Evolutionary conservation across 495 filamentous ascomycete genomes (phyloP).

Genomic region (Penicillium silybi): DNA sequence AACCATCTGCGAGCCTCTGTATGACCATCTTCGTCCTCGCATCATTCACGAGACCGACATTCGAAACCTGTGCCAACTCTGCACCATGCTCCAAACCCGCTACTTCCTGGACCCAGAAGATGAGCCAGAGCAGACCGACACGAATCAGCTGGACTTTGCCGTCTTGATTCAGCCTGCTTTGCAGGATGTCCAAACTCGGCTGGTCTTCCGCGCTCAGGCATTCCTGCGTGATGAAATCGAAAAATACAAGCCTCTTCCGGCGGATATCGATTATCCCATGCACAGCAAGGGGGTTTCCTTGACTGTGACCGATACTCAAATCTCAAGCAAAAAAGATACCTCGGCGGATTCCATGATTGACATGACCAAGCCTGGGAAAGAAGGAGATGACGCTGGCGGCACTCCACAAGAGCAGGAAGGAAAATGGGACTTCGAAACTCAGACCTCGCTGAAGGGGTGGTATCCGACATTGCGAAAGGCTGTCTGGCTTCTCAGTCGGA

Average conservation of each 20-base stretch:
- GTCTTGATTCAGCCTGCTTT: slow-evolving; percentile 62
- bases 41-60: slow-evolving; percentile 69
- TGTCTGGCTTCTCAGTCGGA: slow-evolving; percentile 76
- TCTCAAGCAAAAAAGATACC: slow-evolving; percentile 43
- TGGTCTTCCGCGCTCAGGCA: slow-evolving; percentile 68
- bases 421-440: slow-evolving; percentile 52
- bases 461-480: slow-evolving; percentile 73
- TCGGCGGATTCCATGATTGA: slow-evolving; percentile 41
- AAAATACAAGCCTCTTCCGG: slow-evolving; percentile 61
- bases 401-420: slow-evolving; percentile 39
- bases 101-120: slow-evolving; percentile 75
- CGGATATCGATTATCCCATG: slow-evolving; percentile 65
- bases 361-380: slow-evolving; percentile 49
- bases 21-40: slow-evolving; percentile 64
- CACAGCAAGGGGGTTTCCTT: slow-evolving; percentile 44
- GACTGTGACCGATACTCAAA: slow-evolving; percentile 46
- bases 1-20: slow-evolving; percentile 69
- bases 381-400: slow-evolving; percentile 49
- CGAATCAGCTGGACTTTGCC: slow-evolving; percentile 62
- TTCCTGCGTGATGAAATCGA: slow-evolving; percentile 68
- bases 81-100: slow-evolving; percentile 76
- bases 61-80: slow-evolving; percentile 74
- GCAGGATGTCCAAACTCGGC: slow-evolving; percentile 70
- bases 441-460: slow-evolving; percentile 47
- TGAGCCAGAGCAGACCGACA: slow-evolving; percentile 52